Conservation (phyloP, 2,329 filamentous ascomycete species). For the Trichophyton mentagrophytes region DNA sequence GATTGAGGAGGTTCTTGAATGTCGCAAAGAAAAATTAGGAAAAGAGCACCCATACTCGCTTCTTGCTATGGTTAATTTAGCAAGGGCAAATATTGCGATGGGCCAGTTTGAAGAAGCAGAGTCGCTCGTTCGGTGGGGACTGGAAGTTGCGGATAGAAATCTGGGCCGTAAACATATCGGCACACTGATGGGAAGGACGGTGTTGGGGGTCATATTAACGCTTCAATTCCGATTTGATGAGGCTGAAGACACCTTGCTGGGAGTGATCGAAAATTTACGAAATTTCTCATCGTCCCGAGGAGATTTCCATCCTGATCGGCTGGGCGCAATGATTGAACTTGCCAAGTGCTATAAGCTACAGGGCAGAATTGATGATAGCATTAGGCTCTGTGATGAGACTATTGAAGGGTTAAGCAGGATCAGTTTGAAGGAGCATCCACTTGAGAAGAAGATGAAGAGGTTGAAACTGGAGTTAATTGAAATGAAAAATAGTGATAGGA, state of each 20-base stretch:
- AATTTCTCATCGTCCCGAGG: not conserved
- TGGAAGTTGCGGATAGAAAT: conserved; percentile 16
- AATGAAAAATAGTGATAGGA: not conserved
- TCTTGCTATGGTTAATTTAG: conserved; percentile 16
- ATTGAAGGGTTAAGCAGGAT: not conserved
- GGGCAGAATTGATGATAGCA: not conserved
- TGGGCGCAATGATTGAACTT: not conserved
- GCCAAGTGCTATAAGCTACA: not conserved
- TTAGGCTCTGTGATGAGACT: not conserved
- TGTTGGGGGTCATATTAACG: not conserved
- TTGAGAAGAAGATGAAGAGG: not conserved
- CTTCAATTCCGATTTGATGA: not conserved
- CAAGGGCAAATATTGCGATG: conserved; percentile 12
- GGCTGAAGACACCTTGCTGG: not conserved
- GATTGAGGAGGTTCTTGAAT: conserved; percentile 2
- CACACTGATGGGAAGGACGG: conserved; percentile 13
- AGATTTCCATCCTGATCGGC: not conserved
- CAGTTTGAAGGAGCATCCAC: not conserved
- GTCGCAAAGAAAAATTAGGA: conserved; percentile 17
- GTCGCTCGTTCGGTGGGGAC: conserved; percentile 6
- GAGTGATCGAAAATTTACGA: not conserved
- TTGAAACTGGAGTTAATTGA: not conserved
- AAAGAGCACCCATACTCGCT: conserved; percentile 27
- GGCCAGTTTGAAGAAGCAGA: conserved; percentile 12
- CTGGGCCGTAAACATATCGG: conserved; percentile 18